Base-by-base conservation (phyloP, 148 eudicot genomes). In the Dianthus caryophyllus region DNA sequence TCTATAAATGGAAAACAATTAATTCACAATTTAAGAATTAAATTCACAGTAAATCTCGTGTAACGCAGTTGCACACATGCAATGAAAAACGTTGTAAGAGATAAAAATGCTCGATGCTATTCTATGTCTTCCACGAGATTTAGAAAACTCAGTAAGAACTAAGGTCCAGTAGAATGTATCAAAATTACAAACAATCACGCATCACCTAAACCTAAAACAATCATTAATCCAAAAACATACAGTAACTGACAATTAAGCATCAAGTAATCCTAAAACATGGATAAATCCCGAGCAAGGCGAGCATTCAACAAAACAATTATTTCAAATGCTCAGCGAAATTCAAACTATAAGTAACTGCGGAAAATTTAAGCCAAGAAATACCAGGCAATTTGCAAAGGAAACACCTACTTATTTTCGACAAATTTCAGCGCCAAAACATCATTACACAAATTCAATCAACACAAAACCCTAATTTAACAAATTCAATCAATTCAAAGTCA, bases 331-430 rank as follows among this genome's bases (percentile, higher is more conserved):
- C 38, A 33, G 4, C 38, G 38, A 33, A 33, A 2, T 33, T 33
- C 38, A 33, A 33, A 33, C 38, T 33, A n/a, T n/a, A 33, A 33
- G 38, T 33, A 33, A 33, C 4, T 9, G 15, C 39, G 27, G 1
- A 25, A 38, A 41, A 10, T 2, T n/a, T n/a, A n/a, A n/a, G n/a
- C n/a, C n/a, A n/a, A n/a, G 3, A 75, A 1, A 65, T 84, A 94
- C 98, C 98, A 58, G 98, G 98, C 90, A 82, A n/a, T 88, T 94
- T 94, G 84, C 98, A 94, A 33, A 94, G 95, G 47, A 84, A 94
- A 78, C 98, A 94, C 99, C 98, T 94, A 77, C 16, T n/a, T n/a
- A n/a, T n/a, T n/a, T 46, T 24, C 13, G 46, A 50, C 60, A 44
- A 31, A 39, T 39, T 22, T 9, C 53, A 30, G 16, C 2, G 18